These are phyloP conservation scores for Strobilomyces echinocephalus DNA, from an alignment of 768 basidiomycete genomes.

Conservation along the genomic window DNA sequence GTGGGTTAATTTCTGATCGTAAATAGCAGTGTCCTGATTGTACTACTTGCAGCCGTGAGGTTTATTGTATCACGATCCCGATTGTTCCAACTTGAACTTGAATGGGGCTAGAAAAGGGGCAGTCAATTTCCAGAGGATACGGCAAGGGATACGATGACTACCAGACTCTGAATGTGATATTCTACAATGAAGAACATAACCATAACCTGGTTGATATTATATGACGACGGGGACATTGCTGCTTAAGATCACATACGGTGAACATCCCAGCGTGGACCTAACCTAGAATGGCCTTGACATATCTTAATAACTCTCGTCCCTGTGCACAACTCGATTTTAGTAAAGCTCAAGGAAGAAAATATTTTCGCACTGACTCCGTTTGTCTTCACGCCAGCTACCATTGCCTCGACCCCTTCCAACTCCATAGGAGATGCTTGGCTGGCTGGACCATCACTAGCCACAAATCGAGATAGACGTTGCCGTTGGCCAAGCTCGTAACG, in stretches of 20 bases:
- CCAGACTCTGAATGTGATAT: background rate
- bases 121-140: background rate
- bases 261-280: conserved; percentile 28
- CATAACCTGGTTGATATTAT: background rate
- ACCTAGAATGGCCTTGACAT: conserved; percentile 64
- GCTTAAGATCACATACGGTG: background rate
- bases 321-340: conserved; percentile 24
- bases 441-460: conserved; percentile 5
- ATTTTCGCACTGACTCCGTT: conserved; percentile 52
- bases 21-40: background rate
- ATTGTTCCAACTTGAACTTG: no score
- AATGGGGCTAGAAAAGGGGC: no score
- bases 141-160: background rate
- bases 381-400: conserved; percentile 73
- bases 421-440: conserved; percentile 36
- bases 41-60: background rate
- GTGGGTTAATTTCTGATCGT: background rate
- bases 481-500: conserved; percentile 63
- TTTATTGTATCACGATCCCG: background rate
- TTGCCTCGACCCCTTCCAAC: conserved; percentile 55
- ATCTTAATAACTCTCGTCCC: conserved; percentile 68
- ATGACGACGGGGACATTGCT: conserved; percentile 1
- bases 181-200: background rate
- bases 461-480: conserved; percentile 37
- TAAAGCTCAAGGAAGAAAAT: conserved; percentile 7